These are phyloP conservation scores for Cryptosporidium ubiquitum DNA, from an alignment of 169 alveolate species.

Conservation along the genomic window DNA sequence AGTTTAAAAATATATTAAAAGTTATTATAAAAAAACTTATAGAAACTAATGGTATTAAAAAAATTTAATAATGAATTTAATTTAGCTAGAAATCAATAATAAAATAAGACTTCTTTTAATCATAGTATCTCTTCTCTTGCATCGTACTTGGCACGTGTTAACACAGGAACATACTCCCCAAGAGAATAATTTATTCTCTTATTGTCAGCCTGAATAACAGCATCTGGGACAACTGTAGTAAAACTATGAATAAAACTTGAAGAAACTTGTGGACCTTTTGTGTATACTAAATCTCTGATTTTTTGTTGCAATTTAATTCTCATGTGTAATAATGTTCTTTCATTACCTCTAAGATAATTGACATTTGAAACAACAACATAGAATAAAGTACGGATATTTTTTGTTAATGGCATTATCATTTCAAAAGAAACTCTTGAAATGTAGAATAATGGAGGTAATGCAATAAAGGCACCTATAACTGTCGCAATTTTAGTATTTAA, in stretches of 20 bases:
- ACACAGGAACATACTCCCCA: conserved; percentile 75
- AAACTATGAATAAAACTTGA: conserved; percentile 83
- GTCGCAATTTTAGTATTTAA: conserved; percentile 9
- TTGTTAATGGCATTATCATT: conserved; percentile 77
- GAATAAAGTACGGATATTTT: conserved; percentile 82
- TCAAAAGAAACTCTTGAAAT: conserved; percentile 66
- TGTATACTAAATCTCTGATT: conserved; percentile 79
- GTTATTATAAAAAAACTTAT: conserved; percentile 11
- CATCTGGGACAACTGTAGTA: conserved; percentile 82
- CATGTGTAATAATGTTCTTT: conserved; percentile 85
- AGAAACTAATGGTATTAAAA: background rate
- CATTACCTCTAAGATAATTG: conserved; percentile 89
- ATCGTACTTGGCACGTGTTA: conserved; percentile 70
- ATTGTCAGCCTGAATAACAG: conserved; percentile 67
- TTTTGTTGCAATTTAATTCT: conserved; percentile 85
- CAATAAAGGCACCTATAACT: background rate
- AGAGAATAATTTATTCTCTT: conserved; percentile 61
- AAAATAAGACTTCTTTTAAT: background rate
- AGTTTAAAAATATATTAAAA: background rate
- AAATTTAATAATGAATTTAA: conserved; percentile 5
- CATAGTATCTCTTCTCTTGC: conserved; percentile 73
- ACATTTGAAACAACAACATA: conserved; percentile 82
- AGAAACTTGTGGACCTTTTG: conserved; percentile 85
- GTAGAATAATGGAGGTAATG: conserved; percentile 56
- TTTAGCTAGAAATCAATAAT: background rate